Base-by-base conservation (phyloP, 139 green algal genomes). In the Haematococcus sp. region DNA sequence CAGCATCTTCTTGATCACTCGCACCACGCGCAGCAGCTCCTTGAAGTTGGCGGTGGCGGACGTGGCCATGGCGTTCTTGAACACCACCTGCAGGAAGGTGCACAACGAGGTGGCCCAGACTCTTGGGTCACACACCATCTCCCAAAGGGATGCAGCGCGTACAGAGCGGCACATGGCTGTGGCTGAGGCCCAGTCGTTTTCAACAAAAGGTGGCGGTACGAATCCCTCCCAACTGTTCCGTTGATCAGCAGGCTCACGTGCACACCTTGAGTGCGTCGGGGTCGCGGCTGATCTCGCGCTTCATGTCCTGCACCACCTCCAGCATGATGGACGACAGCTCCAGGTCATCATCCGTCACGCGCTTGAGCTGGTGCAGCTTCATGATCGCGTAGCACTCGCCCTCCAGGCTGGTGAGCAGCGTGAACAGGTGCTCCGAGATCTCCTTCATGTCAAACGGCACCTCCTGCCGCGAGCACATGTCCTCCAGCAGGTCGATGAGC, bases 391-490 rank as follows among this genome's bases (percentile, higher is more conserved):
- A 83, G 49, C 71, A 78, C 77, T 83, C 77, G 63, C 67, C 71
- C 66, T 86, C 80, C 44, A 86, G 46, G 22, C 61, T 46, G 9
- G 76, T 80, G 44, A 77, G 66, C 4, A 86, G 56, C 23, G 76
- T 61, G 35, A 78, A 65, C 54, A 86, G 54, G 40, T 78, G 69
- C 19, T 78, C 80, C n/a, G 75, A 76, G 52, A 86, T 74, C 3
- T 82, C 80, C 30, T 73, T 73, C 75, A 86, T 82, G 71, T 82
- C 80, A 28, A 82, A 86, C 17, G 80, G 80, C 59, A 86, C 70
- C 68, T 84, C 77, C 22, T 75, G 30, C 33, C 73, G 66, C 28
- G 60, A 46, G 75, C 75, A 80, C 58, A 85, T 85, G 35, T 76
- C 51, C 63, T 81, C 79, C 33, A 84, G 44, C 46, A 76, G 54